Evolutionary conservation across 805 yeast genomes (phyloP), one percentile per base, ranked within the genome.

Genomic region (Saccharomyces paradoxus): DNA sequence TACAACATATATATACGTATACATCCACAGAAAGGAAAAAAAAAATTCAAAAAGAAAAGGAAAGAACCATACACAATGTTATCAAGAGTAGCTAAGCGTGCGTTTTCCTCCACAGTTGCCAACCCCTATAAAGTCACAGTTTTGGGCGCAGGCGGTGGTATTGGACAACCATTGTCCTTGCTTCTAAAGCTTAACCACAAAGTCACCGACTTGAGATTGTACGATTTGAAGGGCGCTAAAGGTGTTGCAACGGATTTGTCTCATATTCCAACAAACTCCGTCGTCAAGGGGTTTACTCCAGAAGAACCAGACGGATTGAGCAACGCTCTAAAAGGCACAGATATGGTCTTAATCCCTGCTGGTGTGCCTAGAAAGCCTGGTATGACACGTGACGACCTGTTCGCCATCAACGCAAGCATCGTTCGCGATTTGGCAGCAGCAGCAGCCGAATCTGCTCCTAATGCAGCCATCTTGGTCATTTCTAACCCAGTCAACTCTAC

Each of bases 331-430:
- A 83, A 80, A 59, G 81, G 78, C 62, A 76, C 81, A 53, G 90
- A 86, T 63, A 86, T 91, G 57, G 87, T 91, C 60, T 82, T 91
- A 62, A 88, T 91, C 74, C 97, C 97, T 70, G 97, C 97, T 55
- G 97, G 97, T 79, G 95, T 91, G 56, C 97, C 96, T 79, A 88
- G 95, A 83, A 91, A 90, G 79, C 97, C 97, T 63, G 97, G 97
- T 74, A 91, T 91, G 97, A 89, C 97, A 69, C 87, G 97, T 80
- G 97, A 91, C 73, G 97, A 91, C 72, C 80, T 91, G 67, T 91
- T 91, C 85, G 86, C 88, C 80, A 91, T 95, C 78, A 91, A 91
- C 70, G 97, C 97, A 52, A 86, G 95, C 52, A 91, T 91, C 73
- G 97, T 91, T 60, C 84, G 94, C 72, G 96, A 88, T 74, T 81